These are phyloP conservation scores for Phoma sp. DNA, from an alignment of 2,329 filamentous ascomycete species.

Conservation along the genomic window DNA sequence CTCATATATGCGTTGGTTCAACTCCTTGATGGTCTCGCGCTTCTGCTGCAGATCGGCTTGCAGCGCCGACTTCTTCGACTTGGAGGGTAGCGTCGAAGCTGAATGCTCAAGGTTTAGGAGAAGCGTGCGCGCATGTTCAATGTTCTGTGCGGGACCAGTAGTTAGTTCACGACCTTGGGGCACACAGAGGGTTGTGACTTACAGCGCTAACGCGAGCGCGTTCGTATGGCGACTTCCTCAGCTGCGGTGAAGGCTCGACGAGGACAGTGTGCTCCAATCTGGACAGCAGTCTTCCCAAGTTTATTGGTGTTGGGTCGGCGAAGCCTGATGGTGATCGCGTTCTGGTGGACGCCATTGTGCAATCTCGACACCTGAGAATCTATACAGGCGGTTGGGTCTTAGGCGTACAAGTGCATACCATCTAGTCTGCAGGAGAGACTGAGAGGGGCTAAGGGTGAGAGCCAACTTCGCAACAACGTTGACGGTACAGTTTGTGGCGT, in stretches of 20 bases:
- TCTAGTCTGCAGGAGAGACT: no score
- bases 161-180: background rate
- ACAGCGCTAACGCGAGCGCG: slow-evolving; percentile 64
- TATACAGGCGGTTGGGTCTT: background rate
- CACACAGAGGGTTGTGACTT: slow-evolving; percentile 26
- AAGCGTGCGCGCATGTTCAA: slow-evolving; percentile 72
- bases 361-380: background rate
- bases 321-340: slow-evolving; percentile 30
- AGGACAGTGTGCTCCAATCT: slow-evolving; percentile 71
- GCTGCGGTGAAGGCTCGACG: slow-evolving; percentile 63
- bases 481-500: no score
- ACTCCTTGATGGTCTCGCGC: slow-evolving; percentile 68
- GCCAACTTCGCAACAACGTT: no score
- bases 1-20: slow-evolving; percentile 71
- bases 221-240: slow-evolving; percentile 70
- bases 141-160: slow-evolving; percentile 58
- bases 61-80: slow-evolving; percentile 61
- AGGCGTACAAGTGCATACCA: background rate
- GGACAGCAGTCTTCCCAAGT: slow-evolving; percentile 69
- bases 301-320: slow-evolving; percentile 41
- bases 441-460: no score
- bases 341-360: slow-evolving; percentile 26
- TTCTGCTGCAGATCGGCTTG: slow-evolving; percentile 70
- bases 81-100: slow-evolving; percentile 54
- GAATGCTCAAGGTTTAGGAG: slow-evolving; percentile 75